Conservation (phyloP, 2,329 filamentous ascomycete species). For the Calonectria naviculata region DNA sequence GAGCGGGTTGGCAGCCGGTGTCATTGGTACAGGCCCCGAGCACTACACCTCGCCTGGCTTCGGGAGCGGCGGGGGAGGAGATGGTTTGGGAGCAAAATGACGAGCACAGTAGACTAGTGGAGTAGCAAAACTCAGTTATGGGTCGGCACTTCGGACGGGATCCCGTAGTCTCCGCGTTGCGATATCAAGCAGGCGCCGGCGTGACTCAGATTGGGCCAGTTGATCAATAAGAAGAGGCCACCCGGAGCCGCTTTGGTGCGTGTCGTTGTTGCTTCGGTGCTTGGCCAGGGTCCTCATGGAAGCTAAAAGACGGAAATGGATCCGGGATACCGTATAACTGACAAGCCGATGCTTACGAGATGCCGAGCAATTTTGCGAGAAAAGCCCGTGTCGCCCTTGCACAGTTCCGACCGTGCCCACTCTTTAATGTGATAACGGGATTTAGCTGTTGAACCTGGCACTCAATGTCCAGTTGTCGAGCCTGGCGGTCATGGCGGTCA, state of each 20-base stretch:
- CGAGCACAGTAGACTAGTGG: conserved; percentile 12
- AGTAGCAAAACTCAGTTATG: conserved; percentile 6
- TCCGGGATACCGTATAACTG: conserved; percentile 3
- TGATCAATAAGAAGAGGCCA: conserved; percentile 6
- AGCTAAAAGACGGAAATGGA: conserved; percentile 15
- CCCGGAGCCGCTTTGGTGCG: neutral
- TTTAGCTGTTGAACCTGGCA: neutral
- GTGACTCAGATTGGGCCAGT: conserved; percentile 9
- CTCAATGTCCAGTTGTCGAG: neutral
- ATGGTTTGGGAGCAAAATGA: conserved; percentile 19
- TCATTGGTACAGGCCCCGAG: conserved; percentile 35
- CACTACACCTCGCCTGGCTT: neutral
- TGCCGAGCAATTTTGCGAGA: conserved; percentile 18
- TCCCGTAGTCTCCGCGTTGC: conserved; percentile 3
- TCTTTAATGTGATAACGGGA: neutral
- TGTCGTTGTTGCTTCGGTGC: neutral
- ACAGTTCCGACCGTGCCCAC: conserved; percentile 7
- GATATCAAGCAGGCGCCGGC: neutral
- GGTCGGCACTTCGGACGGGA: conserved; percentile 17
- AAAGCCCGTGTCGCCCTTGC: conserved; percentile 9
- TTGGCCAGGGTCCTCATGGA: conserved; percentile 7
- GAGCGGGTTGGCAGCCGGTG: conserved; percentile 33
- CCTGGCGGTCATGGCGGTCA: neutral
- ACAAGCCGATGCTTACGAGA: conserved; percentile 7
- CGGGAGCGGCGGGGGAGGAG: conserved; percentile 5